A percentile compares a stretch with the other conserved stretches of the same genome.
Conservation (phyloP, 1,139 yeast genomes). For the Debaryomyces robertsiae region DNA sequence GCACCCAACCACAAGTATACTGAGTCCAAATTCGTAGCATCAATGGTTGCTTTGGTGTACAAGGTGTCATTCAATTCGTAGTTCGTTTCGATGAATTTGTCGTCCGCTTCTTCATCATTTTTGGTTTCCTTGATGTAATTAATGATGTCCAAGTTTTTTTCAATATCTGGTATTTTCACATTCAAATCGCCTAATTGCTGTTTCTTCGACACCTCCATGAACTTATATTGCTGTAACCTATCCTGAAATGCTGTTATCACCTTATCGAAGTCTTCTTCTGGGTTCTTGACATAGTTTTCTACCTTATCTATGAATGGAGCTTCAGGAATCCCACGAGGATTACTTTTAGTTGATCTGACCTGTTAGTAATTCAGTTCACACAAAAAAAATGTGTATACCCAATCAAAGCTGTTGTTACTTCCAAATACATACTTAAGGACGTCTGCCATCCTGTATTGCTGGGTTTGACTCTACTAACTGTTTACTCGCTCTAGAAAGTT, state of each 20-base stretch:
- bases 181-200: conserved; percentile 68
- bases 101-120: conserved; percentile 30
- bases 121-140: conserved; percentile 55
- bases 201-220: conserved; percentile 81
- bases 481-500: neutral
- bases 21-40: conserved; percentile 43
- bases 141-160: conserved; percentile 78
- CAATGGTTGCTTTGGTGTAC: conserved; percentile 78
- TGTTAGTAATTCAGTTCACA: conserved; percentile 22
- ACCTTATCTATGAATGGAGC: conserved; percentile 93
- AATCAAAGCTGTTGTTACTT: neutral
- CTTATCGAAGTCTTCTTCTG: conserved; percentile 68
- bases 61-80: conserved; percentile 93
- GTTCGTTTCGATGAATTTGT: conserved; percentile 60
- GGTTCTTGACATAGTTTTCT: conserved; percentile 66
- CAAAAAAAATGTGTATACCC: neutral
- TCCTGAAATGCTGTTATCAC: conserved; percentile 76
- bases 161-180: conserved; percentile 85
- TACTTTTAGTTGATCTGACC: conserved; percentile 54
- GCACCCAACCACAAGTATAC: conserved; percentile 97
- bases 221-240: conserved; percentile 77
- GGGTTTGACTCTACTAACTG: neutral
- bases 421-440: conserved; percentile 18
- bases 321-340: conserved; percentile 94
- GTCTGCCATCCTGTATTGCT: conserved; percentile 16